phyloP scores from a whole-genome alignment of 768 basidiomycete genomes.

The Neoboletus magnificus region DNA sequence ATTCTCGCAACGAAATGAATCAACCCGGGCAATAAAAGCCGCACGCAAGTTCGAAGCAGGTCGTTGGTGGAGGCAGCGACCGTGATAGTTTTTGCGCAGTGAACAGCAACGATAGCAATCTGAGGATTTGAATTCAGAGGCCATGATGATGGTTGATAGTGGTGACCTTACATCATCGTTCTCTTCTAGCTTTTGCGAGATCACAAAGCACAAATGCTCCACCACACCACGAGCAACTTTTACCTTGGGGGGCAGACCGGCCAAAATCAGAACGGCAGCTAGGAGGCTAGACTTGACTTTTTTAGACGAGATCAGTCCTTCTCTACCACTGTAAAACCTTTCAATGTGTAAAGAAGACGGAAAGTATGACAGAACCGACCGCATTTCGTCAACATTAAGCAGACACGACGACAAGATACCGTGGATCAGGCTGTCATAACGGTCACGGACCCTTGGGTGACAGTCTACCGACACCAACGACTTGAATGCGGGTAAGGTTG shows the following conservation, averaged over 20 bases:
- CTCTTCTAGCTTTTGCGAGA: conserved; percentile 76
- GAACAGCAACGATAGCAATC: conserved; percentile 81
- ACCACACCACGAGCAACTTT: conserved; percentile 71
- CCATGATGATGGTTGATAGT: neutral
- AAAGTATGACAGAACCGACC: conserved; percentile 47
- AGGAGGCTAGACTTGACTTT: conserved; percentile 92
- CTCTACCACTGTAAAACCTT: conserved; percentile 58
- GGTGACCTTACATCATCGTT: conserved; percentile 54
- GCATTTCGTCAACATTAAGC: conserved; percentile 86
- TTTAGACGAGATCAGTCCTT: conserved; percentile 68
- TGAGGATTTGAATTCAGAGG: conserved; percentile 29
- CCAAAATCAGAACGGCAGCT: conserved; percentile 80
- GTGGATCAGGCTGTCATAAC: conserved; percentile 63
- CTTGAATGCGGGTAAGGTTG: conserved; percentile 80
- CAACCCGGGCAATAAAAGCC: conserved; percentile 72
- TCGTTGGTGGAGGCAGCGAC: conserved; percentile 66
- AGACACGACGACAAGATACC: conserved; percentile 84
- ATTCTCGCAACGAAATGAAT: conserved; percentile 77
- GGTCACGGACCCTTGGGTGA: conserved; percentile 42
- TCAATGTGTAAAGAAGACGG: conserved; percentile 1
- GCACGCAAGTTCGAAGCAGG: conserved; percentile 66
- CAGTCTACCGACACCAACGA: conserved; percentile 54
- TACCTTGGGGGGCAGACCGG: conserved; percentile 64
- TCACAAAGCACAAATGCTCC: conserved; percentile 81
- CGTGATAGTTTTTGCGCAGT: conserved; percentile 85